Percentiles rank a stretch among this genome's conserved stretches.
These are phyloP conservation scores for Aristolochia contorta DNA, from an alignment of 164 flowering plant species.

Conservation along the genomic window DNA sequence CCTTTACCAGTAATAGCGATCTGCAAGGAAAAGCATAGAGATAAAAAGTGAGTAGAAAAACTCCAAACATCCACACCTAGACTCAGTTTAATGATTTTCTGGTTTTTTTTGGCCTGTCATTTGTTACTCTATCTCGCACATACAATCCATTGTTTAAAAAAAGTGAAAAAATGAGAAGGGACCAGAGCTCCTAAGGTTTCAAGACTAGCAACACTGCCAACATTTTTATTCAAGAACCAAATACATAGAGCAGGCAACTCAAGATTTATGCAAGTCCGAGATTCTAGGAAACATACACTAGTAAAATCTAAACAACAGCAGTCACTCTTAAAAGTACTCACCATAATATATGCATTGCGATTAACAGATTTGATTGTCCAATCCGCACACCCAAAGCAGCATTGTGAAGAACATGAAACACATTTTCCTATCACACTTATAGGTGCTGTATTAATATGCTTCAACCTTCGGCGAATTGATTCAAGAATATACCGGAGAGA, in stretches of 20 bases:
- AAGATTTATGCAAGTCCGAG: too few relatives aligned
- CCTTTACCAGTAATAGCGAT: conserved; percentile 97
- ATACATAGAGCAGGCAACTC: too few relatives aligned
- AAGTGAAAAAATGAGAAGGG: too few relatives aligned
- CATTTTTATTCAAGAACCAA: too few relatives aligned
- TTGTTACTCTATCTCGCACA: too few relatives aligned
- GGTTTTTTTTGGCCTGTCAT: too few relatives aligned
- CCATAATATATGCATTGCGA: conserved; percentile 97
- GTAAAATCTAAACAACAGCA: too few relatives aligned
- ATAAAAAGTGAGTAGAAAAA: neutral
- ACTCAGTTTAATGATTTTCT: too few relatives aligned
- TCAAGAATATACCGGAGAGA: conserved; percentile 72
- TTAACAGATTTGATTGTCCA: conserved; percentile 78
- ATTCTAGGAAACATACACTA: too few relatives aligned
- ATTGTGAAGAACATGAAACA: conserved; percentile 36
- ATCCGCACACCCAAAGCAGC: conserved; percentile 47
- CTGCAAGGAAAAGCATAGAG: conserved; percentile 27
- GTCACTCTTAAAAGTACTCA: conserved; percentile 14
- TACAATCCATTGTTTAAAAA: too few relatives aligned
- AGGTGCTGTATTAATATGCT: conserved; percentile 35
- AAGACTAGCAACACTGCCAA: too few relatives aligned
- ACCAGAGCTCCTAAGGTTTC: too few relatives aligned
- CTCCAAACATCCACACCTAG: neutral
- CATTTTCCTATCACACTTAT: conserved; percentile 45
- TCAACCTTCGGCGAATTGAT: conserved; percentile 72